Conservation (phyloP, 108 stramenopile genomes). For the Schizochytrium sp. region DNA sequence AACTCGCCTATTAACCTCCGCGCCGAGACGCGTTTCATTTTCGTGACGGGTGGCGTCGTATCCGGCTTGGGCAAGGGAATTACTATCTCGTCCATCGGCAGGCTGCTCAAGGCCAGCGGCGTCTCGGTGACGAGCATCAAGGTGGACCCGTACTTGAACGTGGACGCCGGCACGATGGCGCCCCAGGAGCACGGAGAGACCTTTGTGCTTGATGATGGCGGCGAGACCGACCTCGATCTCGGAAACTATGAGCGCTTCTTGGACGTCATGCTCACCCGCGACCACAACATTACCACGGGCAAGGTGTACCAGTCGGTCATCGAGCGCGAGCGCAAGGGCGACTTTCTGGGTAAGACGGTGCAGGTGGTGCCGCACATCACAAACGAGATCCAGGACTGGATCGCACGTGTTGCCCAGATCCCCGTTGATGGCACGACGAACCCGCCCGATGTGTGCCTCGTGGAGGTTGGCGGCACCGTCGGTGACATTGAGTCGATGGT, state of each 20-base stretch:
- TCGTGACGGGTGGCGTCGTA: constrained; percentile 95
- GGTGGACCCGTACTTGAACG: constrained; percentile 96
- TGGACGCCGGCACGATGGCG: constrained; percentile 94
- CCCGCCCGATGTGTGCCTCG: constrained; percentile 87
- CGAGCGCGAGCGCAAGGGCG: constrained; percentile 81
- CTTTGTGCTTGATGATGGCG: constrained; percentile 92
- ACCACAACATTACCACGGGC: constrained; percentile 93
- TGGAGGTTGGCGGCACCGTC: constrained; percentile 99
- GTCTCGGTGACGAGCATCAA: constrained; percentile 87
- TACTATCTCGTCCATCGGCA: constrained; percentile 89
- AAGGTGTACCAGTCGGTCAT: constrained; percentile 91
- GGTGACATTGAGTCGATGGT: constrained; percentile 85
- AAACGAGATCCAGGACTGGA: constrained; percentile 77
- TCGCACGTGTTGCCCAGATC: constrained; percentile 66
- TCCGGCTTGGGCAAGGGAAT: constrained; percentile 95
- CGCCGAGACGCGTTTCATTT: constrained; percentile 66
- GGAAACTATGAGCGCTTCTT: constrained; percentile 98
- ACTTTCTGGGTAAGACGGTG: constrained; percentile 96
- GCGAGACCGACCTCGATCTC: constrained; percentile 95
- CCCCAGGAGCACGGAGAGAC: constrained; percentile 91
- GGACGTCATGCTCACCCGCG: constrained; percentile 66
- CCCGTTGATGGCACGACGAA: constrained; percentile 56
- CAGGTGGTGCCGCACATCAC: constrained; percentile 79
- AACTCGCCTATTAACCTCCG: background rate
- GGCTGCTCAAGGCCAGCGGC: constrained; percentile 80